phyloP scores from a whole-genome alignment of 2,329 filamentous ascomycete genomes.

The Thielaviopsis populi region DNA sequence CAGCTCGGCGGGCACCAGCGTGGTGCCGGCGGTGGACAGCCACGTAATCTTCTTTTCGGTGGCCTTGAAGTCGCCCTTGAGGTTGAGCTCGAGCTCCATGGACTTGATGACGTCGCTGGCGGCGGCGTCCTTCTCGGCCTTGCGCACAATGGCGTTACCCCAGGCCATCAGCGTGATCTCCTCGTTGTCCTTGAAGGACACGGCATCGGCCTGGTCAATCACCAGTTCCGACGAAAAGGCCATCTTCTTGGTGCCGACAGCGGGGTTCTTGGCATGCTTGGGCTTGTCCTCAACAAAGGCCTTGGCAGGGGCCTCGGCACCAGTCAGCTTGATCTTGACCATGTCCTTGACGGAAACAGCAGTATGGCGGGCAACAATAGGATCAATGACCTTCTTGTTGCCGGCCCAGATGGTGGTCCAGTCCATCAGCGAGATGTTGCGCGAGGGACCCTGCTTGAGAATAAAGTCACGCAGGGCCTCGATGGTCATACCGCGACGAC shows the following conservation, averaged over 20 bases:
- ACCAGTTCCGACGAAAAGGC: constrained; percentile 60
- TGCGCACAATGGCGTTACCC: constrained; percentile 54
- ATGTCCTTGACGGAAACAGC: constrained; percentile 55
- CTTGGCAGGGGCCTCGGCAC: constrained; percentile 48
- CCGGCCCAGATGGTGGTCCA: constrained; percentile 59
- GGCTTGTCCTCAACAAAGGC: constrained; percentile 60
- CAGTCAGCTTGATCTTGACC: constrained; percentile 55
- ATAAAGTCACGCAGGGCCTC: constrained; percentile 71
- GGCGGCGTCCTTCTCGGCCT: constrained; percentile 31
- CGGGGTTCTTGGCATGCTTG: constrained; percentile 78
- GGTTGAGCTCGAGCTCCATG: constrained; percentile 72
- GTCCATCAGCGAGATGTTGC: constrained; percentile 72
- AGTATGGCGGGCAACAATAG: constrained; percentile 57
- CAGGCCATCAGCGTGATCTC: constrained; percentile 95
- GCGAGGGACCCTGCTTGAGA: constrained; percentile 66
- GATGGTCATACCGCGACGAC: constrained; percentile 64
- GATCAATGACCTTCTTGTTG: constrained; percentile 76
- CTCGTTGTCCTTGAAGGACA: constrained; percentile 66
- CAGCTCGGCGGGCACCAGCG: constrained; percentile 52
- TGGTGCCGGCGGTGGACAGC: constrained; percentile 62
- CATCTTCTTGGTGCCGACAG: constrained; percentile 74
- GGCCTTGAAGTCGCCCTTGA: constrained; percentile 84
- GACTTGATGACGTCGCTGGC: constrained; percentile 44
- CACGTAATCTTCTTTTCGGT: constrained; percentile 96
- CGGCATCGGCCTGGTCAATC: constrained; percentile 75